These are phyloP conservation scores for Talaromyces verruculosus DNA, from an alignment of 2,329 filamentous ascomycete genomes.

Conservation along the genomic window DNA sequence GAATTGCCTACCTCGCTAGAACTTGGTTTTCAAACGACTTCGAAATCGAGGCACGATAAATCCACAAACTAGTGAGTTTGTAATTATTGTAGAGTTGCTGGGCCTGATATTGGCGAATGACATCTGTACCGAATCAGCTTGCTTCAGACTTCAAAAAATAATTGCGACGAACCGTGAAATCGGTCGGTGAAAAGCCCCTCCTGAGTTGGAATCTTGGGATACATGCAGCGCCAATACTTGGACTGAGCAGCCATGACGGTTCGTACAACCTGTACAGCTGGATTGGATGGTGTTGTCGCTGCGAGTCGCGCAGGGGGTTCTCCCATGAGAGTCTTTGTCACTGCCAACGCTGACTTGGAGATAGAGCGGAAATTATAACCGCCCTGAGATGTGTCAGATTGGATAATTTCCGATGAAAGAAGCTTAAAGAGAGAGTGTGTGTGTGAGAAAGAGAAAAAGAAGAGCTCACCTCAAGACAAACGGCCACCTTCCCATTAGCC, in stretches of 20 bases:
- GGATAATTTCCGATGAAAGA: not conserved
- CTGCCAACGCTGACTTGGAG: constrained; percentile 85
- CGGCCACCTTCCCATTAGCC: constrained; percentile 82
- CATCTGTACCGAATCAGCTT: constrained; percentile 50
- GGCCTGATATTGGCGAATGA: constrained; percentile 75
- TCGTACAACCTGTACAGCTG: constrained; percentile 57
- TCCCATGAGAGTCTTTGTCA: constrained; percentile 91
- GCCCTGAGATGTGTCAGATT: constrained; percentile 49
- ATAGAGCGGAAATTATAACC: constrained; percentile 95
- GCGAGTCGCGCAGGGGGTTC: constrained; percentile 72
- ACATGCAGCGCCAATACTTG: constrained; percentile 83
- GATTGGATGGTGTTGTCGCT: constrained; percentile 48
- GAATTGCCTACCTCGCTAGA: constrained; percentile 62
- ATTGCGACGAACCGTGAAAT: constrained; percentile 55
- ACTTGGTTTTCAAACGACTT: constrained; percentile 85
- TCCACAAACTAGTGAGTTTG: constrained; percentile 75
- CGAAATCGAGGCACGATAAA: constrained; percentile 71
- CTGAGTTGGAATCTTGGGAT: constrained; percentile 56
- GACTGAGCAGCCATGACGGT: constrained; percentile 61
- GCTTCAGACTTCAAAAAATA: not conserved
- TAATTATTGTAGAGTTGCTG: constrained; percentile 69
- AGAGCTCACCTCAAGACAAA: constrained; percentile 70
- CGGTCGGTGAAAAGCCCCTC: constrained; percentile 49
- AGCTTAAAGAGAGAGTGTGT: not conserved
- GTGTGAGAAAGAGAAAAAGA: not conserved